phyloP scores from a whole-genome alignment of 768 basidiomycete genomes.

The Tylopilus cervinicoccineus region DNA sequence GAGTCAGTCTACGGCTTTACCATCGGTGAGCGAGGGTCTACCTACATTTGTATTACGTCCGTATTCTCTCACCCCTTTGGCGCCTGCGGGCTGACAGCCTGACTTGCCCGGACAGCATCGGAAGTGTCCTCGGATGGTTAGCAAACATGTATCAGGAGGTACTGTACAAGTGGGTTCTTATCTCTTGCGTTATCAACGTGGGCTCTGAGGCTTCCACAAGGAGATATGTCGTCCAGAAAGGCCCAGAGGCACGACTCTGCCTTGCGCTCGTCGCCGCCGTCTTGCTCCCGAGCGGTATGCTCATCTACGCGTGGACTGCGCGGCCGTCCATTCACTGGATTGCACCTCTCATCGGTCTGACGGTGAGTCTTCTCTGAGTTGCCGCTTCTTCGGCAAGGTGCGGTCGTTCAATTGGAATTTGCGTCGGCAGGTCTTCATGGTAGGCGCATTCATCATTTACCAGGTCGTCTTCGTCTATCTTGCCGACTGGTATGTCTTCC shows the following conservation, averaged over 20 bases:
- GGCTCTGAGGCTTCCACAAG: conserved; percentile 12
- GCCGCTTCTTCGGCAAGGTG: neutral
- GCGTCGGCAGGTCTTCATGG: conserved; percentile 42
- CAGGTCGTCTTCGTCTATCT: conserved; percentile 58
- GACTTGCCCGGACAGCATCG: conserved; percentile 50
- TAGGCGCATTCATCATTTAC: conserved; percentile 51
- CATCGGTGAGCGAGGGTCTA: conserved; percentile 53
- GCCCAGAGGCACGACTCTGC: conserved; percentile 60
- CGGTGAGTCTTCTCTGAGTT: conserved; percentile 10
- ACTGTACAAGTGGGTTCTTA: conserved; percentile 42
- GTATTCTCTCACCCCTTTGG: conserved; percentile 11
- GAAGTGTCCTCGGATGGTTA: conserved; percentile 46
- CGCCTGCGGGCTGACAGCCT: neutral
- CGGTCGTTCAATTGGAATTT: conserved; percentile 1
- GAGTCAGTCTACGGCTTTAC: conserved; percentile 54
- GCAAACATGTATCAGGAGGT: conserved; percentile 46
- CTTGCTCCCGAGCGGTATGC: conserved; percentile 56
- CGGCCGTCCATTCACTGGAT: conserved; percentile 57
- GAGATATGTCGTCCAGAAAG: conserved; percentile 29
- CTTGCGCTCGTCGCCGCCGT: conserved; percentile 51
- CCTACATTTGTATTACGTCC: conserved; percentile 56
- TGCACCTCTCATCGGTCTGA: conserved; percentile 30
- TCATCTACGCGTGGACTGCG: conserved; percentile 72
- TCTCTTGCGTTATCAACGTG: neutral
- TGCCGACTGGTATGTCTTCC: conserved; percentile 51